These are phyloP conservation scores for Cicer pinnatifidum DNA, from an alignment of 306 rosid species.

Conservation along the genomic window DNA sequence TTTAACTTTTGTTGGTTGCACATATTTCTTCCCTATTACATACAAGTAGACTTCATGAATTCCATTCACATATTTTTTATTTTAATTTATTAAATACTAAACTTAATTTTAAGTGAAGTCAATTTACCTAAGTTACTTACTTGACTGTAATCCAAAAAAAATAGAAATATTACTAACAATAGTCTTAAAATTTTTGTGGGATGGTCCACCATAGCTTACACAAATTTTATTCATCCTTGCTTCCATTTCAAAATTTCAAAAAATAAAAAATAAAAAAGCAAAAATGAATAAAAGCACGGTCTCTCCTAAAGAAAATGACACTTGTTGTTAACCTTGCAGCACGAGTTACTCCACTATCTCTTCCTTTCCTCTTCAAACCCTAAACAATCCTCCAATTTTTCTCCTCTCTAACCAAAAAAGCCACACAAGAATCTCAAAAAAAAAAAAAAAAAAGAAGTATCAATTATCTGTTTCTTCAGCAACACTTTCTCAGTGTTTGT, in stretches of 20 bases:
- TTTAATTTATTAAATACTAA: no score
- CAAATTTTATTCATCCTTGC: neutral
- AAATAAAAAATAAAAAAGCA: neutral
- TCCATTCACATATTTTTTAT: no score
- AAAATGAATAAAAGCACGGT: constrained; percentile 31
- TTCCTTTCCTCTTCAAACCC: constrained; percentile 52
- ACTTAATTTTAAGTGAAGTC: no score
- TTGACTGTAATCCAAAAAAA: no score
- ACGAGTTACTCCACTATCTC: constrained; percentile 51
- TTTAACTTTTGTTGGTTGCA: no score
- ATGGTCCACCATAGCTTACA: no score
- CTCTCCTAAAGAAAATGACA: constrained; percentile 49
- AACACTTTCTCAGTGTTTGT: constrained; percentile 18
- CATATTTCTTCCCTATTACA: no score
- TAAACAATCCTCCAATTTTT: constrained; percentile 42
- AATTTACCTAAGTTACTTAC: no score
- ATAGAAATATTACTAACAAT: no score
- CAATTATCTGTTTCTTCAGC: neutral
- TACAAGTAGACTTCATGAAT: no score
- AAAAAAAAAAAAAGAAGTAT: neutral
- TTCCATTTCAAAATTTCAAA: constrained; percentile 15
- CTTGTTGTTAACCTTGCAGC: constrained; percentile 49
- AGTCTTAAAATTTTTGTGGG: no score
- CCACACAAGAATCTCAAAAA: neutral
- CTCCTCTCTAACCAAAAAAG: neutral